phyloP scores from a whole-genome alignment of 2,329 filamentous ascomycete genomes.

The Colletotrichum sp. region DNA sequence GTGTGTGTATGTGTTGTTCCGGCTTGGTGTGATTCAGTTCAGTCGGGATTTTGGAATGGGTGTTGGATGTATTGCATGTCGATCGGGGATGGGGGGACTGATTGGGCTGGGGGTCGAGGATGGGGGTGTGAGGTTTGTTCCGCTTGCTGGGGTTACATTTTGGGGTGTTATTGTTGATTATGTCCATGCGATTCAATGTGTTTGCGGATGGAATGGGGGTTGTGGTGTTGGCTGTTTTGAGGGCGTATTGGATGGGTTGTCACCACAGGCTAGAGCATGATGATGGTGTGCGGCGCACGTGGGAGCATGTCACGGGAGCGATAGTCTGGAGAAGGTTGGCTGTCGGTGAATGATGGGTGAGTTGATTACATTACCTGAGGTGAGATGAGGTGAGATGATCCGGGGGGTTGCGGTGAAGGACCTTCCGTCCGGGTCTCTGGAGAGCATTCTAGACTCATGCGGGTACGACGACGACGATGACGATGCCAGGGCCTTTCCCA shows the following conservation, averaged over 20 bases:
- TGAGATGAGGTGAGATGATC: neutral
- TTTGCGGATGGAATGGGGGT: neutral
- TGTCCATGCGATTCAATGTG: neutral
- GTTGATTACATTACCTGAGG: neutral
- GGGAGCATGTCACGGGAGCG: neutral
- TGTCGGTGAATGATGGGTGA: neutral
- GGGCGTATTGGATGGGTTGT: neutral
- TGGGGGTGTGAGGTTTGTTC: neutral
- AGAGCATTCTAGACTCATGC: neutral
- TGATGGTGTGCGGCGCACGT: constrained; percentile 11
- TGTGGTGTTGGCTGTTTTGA: neutral
- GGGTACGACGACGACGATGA: neutral
- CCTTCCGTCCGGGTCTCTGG: neutral
- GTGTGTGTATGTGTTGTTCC: neutral
- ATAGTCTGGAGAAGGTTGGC: neutral
- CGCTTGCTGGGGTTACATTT: neutral
- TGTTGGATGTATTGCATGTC: neutral
- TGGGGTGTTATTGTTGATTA: neutral
- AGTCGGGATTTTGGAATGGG: neutral
- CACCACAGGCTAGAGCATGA: neutral
- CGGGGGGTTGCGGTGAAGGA: neutral
- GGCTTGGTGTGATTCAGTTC: neutral
- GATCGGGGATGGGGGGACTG: neutral
- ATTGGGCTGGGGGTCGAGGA: neutral
- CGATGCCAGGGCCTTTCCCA: neutral